Evolutionary conservation across 495 filamentous ascomycete genomes (phyloP).

Genomic region (Penicillium longicatenatum): DNA sequence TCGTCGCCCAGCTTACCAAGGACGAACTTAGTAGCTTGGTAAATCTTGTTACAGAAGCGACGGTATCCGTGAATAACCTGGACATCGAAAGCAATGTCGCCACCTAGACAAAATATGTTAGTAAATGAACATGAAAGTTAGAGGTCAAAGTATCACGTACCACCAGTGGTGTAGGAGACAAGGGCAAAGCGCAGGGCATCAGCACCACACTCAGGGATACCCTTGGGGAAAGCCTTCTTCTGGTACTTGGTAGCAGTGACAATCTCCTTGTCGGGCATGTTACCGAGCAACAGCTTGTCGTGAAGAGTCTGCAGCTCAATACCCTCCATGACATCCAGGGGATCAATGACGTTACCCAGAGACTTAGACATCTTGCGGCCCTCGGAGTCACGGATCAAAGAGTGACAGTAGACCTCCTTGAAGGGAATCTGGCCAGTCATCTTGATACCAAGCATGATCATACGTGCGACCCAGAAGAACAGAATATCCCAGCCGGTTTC

Average conservation of each 20-base stretch:
- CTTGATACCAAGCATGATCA: slow-evolving; percentile 81
- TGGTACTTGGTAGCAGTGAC: slow-evolving; percentile 74
- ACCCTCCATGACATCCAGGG: slow-evolving; percentile 76
- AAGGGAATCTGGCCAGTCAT: slow-evolving; percentile 77
- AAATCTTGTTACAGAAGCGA: slow-evolving; percentile 90
- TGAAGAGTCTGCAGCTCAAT: slow-evolving; percentile 68
- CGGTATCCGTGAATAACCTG: slow-evolving; percentile 83
- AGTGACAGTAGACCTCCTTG: slow-evolving; percentile 78
- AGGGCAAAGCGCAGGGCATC: slow-evolving; percentile 84
- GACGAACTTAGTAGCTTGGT: slow-evolving; percentile 86
- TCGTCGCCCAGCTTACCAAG: slow-evolving; percentile 73
- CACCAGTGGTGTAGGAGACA: slow-evolving; percentile 82
- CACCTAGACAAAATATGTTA: slow-evolving; percentile 39
- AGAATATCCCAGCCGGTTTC: slow-evolving; percentile 88
- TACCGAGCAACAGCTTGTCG: slow-evolving; percentile 68
- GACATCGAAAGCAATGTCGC: slow-evolving; percentile 83
- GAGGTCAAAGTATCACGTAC: slow-evolving; percentile 36
- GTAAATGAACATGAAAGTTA: slow-evolving; percentile 12
- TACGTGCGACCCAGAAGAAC: slow-evolving; percentile 82
- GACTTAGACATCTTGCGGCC: slow-evolving; percentile 87
- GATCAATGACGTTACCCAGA: slow-evolving; percentile 80
- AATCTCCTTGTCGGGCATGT: slow-evolving; percentile 74
- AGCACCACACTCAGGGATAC: slow-evolving; percentile 85
- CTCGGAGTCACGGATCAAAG: slow-evolving; percentile 73
- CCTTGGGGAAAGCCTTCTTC: slow-evolving; percentile 74